Evolutionary conservation across 768 basidiomycete genomes (phyloP).

Genomic region (Exidia glandulosa): DNA sequence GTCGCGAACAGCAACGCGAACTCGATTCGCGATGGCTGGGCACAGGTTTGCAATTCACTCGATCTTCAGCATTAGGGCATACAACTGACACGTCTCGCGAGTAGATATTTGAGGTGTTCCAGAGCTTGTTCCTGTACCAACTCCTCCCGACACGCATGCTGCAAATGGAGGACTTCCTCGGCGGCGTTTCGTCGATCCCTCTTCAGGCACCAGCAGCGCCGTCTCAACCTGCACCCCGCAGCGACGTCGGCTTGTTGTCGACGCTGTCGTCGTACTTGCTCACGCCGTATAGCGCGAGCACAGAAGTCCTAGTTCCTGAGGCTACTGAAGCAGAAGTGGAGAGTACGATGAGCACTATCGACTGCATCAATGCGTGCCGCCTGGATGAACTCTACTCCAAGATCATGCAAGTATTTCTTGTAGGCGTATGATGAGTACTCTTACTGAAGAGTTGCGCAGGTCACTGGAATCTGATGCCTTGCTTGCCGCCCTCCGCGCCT

Average conservation of each 20-base stretch:
- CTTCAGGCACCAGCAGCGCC: conserved; percentile 59
- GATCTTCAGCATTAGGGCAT: neutral
- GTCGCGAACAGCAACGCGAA: conserved; percentile 95
- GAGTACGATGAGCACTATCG: conserved; percentile 87
- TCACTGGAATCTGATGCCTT: conserved; percentile 70
- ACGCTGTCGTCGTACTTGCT: conserved; percentile 92
- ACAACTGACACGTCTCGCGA: neutral
- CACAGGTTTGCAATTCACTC: conserved; percentile 43
- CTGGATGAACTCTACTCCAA: conserved; percentile 91
- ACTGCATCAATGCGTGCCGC: conserved; percentile 88
- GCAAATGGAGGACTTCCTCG: conserved; percentile 97
- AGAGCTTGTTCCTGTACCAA: conserved; percentile 90
- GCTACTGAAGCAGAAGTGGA: conserved; percentile 89
- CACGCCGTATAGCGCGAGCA: conserved; percentile 75
- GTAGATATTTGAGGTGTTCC: conserved; percentile 97
- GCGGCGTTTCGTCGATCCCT: conserved; percentile 89
- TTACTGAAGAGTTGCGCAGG: conserved; percentile 27
- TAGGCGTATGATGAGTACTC: neutral
- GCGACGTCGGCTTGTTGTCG: conserved; percentile 86
- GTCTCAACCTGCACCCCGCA: conserved; percentile 46
- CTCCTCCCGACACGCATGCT: conserved; percentile 82
- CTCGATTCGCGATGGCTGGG: conserved; percentile 91
- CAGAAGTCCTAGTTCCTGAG: conserved; percentile 70
- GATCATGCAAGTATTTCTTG: conserved; percentile 54
- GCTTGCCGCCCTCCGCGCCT: conserved; percentile 70